Evolutionary conservation across 768 basidiomycete genomes (phyloP), one percentile per base, ranked within the genome.

Genomic region (Boletus sp.): DNA sequence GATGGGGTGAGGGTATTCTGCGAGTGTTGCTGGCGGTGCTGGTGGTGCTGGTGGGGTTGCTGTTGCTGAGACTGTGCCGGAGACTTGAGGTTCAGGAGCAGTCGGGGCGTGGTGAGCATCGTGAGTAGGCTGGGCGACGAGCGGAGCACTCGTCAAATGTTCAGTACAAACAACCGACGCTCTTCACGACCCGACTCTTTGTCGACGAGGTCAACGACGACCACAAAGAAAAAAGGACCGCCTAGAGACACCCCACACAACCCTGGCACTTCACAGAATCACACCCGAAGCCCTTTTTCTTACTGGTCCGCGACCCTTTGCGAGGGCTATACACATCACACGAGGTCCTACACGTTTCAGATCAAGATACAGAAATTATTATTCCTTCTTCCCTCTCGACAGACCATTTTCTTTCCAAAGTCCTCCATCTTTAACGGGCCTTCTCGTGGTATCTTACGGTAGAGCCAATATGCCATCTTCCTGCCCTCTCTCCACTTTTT

Each of bases 401-500:
- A 72, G 3, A 84, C 76, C 1, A 51, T 64, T 71, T 91, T 93
- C 74, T 77, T 86, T 35, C 64, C 41, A 57, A 85, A 86, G 1
- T 55, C 58, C 5, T 54, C 60, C 62, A 32, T 11, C 30, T 37
- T 37, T 44, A 54, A 50, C 50, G 64, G 50, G 0, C 18, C 14
- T 5, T 37, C 49, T 24, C 24, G 24, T 24, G 24, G 24, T 24
- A 20, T 48, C 70, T 84, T 90, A n/a, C 72, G 79, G 67, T 83
- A 94, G 9, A 97, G 75, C 85, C 88, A 91, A 69, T 96, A 97
- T 4, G 78, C 86, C 81, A 96, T 94, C 72, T 92, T 96, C 5
- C 92, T 88, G 14, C 83, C 83, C 24, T 72, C 66, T 64, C 79
- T 84, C 85, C 86, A 90, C 59, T 80, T 78, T 45, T 77, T 78